Base-by-base conservation (phyloP, 495 filamentous ascomycete genomes). In the Neurospora sp. region DNA sequence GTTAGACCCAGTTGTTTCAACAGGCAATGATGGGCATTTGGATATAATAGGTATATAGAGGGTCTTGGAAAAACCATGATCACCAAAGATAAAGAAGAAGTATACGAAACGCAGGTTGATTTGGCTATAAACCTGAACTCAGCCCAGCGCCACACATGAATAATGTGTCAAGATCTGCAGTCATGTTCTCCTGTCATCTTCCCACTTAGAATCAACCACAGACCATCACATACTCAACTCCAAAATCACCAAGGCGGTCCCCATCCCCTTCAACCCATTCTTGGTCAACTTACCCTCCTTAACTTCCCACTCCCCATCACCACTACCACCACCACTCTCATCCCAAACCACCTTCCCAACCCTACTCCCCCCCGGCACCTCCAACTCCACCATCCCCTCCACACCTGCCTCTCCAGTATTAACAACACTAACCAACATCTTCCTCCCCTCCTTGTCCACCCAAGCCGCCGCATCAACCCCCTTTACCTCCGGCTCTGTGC, bases 381-480 rank as follows among this genome's bases (percentile, higher is more conserved):
- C 6, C 16, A 84, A 69, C 12, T 76, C 74, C 10, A 84, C 77
- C 3, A 70, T 4, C 4, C 35, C 69, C 1, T 39, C 39, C 0
- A 83, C 71, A 4, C 78, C 77, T 1, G 74, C 78, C 70, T 82
- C 80, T 3, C 79, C 84, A 1, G 77, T 79, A 74, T 85, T 86
- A 1, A 84, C 84, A 22, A 87, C 79, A 7, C 82, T 81, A 4
- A 87, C 78, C 80, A 87, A 75, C 78, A 84, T 76, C 78, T 77
- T 76, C 22, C 48, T 20, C 38, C 70, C 83, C 22, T 42, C 45
- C 38, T 61, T 37, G 0, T 5, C 45, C 12, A 84, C 71, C 84
- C 85, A 87, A 14, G 79, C 82, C 74, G 84, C 81, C 69, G 77
- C 83, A 74, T 87, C 86, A 18, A 87, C 75, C 9, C 38, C n/a